Evolutionary conservation across 2,329 filamentous ascomycete species (phyloP), one percentile per base, ranked within the genome.

Genomic region (Xenoacremonium recifei): DNA sequence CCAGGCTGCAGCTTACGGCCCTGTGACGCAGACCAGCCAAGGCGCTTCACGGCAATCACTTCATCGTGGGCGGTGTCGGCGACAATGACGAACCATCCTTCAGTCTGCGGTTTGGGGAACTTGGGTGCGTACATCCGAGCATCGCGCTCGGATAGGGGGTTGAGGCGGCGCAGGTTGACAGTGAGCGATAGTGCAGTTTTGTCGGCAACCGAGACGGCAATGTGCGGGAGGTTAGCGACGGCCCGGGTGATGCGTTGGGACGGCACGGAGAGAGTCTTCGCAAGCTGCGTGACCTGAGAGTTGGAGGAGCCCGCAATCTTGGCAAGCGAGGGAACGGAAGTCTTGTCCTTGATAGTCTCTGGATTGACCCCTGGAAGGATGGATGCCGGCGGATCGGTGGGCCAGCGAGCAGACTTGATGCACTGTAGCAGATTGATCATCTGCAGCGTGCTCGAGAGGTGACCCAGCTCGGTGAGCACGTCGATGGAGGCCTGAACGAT

Each of bases 401-500:
- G 90, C 93, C 93, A 99, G 39, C 89, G 81, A 3, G 89, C 93
- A 27, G 82, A 89, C 67, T 99, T 99, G 71, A 99, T 85, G 60
- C 84, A 90, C 66, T 97, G 90, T 20, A 99, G 77, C 1, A 99
- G 75, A 13, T 76, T 81, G 49, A 97, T 87, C 82, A 96, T 91
- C 68, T 82, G 80, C 33, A 84, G 73, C 51, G 85, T 89, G 43
- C 85, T 90, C 16, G 85, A 85, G 5, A 90, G 70, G 59, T 87
- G 84, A 10, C 89, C 88, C n/a, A 96, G 68, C 64, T 99, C 95
- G 1, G 92, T 88, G 44, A 97, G 77, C 9, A 96, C 86, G 62
- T 99, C 95, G 57, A 99, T 92, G 5, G 85, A 87, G 1, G 93
- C 95, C 65, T 99, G 93, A 23, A 96, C 84, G 63, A 99, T 93